Conservation (phyloP, 176 grass and related monocot genomes). For the Eleusine indica region DNA sequence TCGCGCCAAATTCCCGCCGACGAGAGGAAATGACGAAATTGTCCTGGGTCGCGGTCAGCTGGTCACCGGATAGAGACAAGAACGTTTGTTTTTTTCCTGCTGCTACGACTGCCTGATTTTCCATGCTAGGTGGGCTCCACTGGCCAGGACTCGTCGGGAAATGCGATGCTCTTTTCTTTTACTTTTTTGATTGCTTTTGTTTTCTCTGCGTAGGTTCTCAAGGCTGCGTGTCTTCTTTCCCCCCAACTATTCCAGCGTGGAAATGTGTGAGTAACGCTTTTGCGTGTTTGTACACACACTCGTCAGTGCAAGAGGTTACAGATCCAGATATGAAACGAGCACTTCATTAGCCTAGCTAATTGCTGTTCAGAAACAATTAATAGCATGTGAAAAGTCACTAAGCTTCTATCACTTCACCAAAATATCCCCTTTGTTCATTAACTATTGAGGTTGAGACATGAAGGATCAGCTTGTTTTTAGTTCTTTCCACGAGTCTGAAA, state of each 20-base stretch:
- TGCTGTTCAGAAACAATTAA: too few species aligned
- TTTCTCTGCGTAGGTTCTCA: background rate
- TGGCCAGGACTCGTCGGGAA: background rate
- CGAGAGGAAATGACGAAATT: background rate
- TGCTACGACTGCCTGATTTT: background rate
- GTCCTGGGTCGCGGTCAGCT: slow-evolving; percentile 22
- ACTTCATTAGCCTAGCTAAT: too few species aligned
- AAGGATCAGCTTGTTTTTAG: too few species aligned
- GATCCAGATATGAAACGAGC: too few species aligned
- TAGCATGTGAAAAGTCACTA: too few species aligned
- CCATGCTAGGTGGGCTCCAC: slow-evolving; percentile 1
- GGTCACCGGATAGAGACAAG: slow-evolving; percentile 14
- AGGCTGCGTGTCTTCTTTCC: background rate
- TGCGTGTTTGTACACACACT: too few species aligned
- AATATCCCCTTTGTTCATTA: too few species aligned
- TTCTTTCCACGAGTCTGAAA: too few species aligned
- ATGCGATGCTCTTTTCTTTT: background rate
- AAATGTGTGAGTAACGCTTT: too few species aligned
- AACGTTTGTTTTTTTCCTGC: background rate
- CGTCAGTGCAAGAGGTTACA: too few species aligned
- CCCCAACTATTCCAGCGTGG: background rate
- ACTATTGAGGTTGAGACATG: too few species aligned
- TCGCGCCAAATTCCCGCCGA: slow-evolving; percentile 38
- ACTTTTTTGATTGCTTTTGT: background rate
- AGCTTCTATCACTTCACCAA: too few species aligned